phyloP scores from a whole-genome alignment of 2,329 filamentous ascomycete species.

The Phaeosphaeriaceae sp. region DNA sequence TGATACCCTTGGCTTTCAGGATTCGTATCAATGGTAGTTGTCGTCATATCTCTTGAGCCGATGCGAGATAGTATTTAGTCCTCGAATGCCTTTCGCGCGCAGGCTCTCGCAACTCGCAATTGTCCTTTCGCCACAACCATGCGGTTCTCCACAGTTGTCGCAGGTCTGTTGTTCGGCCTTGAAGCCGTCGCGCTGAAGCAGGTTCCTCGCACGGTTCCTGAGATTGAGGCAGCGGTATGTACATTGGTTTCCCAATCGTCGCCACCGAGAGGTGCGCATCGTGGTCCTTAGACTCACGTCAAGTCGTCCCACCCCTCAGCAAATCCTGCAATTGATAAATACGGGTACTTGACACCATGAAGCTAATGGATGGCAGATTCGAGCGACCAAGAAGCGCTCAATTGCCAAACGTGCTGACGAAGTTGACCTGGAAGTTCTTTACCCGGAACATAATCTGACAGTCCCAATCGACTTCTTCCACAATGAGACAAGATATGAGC shows the following conservation, averaged over 20 bases:
- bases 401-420: conserved; percentile 33
- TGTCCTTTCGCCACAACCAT: conserved; percentile 18
- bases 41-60: conserved; percentile 17
- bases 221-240: conserved; percentile 34
- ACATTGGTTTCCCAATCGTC: not conserved
- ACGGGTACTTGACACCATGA: not conserved
- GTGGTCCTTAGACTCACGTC: not conserved
- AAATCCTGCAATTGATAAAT: conserved; percentile 3
- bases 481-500: conserved; percentile 78
- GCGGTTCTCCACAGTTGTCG: conserved; percentile 32
- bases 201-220: conserved; percentile 20
- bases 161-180: conserved; percentile 32
- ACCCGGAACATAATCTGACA: conserved; percentile 60
- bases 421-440: conserved; percentile 48
- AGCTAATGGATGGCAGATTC: conserved; percentile 16
- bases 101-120: conserved; percentile 4
- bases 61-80: conserved; percentile 12
- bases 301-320: not conserved
- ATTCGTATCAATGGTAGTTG: conserved; percentile 10
- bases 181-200: conserved; percentile 31
- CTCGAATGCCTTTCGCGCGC: not conserved
- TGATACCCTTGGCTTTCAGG: conserved; percentile 14
- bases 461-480: conserved; percentile 81
- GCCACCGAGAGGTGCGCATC: not conserved
- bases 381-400: conserved; percentile 21